Base-by-base conservation (phyloP, 768 basidiomycete species). In the Albatrellus ellisii region DNA sequence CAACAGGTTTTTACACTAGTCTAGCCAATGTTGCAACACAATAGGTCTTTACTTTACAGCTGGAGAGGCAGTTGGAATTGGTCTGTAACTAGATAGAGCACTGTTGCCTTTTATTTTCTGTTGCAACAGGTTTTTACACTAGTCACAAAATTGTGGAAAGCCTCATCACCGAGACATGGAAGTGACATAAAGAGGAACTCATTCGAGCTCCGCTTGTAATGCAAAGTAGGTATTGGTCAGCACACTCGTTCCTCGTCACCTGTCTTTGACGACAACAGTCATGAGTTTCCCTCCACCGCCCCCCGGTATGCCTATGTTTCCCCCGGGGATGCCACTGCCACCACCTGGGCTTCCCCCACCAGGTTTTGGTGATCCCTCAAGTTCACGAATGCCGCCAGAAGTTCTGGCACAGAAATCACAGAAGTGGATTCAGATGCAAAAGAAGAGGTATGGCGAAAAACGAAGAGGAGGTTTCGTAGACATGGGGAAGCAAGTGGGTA, bases 381-480 rank as follows among this genome's bases (percentile, higher is more conserved):
- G 62, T 17, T 65, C 67, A 8, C 61, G 62, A 25, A 65, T 83
- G 53, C 65, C 73, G 29, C 68, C 69, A 12, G 79, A 79, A 68
- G 76, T 82, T 47, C 72, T 98, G 52, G 77, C 79, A 26, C 79
- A 85, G 62, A 99, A 98, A 67, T 80, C 87, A 27, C 80, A 89
- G 66, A 98, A 98, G 69, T 98, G 90, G 90, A 67, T 85, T 42
- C 82, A 87, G 54, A 84, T 90, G 79, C 90, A 94, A 66, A 79
- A 70, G 64, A 90, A 82, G 62, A 73, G 90, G 46, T 95, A 89
- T 50, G 89, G 89, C 42, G 87, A 84, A 66, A 91, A 86, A 68
- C 68, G 87, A 48, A 87, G 79, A 60, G 86, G 85, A 25, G 88
- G 84, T 25, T 89, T 76, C 55, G 78, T 90, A 47, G 89, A 91